Base-by-base conservation (phyloP, 352 stramenopile genomes). In the Phytophthora pini region DNA sequence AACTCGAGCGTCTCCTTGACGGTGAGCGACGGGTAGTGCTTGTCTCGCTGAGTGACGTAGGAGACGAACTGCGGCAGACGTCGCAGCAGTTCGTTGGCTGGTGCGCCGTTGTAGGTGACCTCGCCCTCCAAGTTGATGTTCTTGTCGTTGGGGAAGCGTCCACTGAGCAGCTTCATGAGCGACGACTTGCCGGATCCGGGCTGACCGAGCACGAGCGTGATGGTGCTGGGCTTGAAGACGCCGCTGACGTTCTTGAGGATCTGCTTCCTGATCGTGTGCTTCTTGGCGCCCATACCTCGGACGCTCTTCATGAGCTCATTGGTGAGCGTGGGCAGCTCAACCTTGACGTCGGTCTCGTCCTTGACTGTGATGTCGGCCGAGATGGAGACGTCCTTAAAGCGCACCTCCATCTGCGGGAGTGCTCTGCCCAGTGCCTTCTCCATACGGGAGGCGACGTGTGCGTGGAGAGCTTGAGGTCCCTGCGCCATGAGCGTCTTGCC, bases 1-100 rank as follows among this genome's bases (percentile, higher is more conserved):
- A 83, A 83, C 34, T 77, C 68, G 13, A 87, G 68, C 44, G 79
- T 85, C 56, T 87, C 79, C 59, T 87, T 82, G 13, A 87, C 77
- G 0, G 75, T 89, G 9, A 88, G 32, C 4, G 68, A 62, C 6
- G 79, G 74, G 31, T 73, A 82, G 49, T 82, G 73, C 39, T 74
- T 64, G 60, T 84, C 71, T 36, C 61, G 62, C 46, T 84, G 76
- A 0, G 20, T 65, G n/a, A 83, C 67, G 31, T 81, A 81, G 3
- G 72, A 76, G 31, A 72, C 66, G 22, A 80, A 74, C 56, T 84
- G 69, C 9, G 69, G 72, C 15, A 84, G 29, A 22, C 48, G 46
- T 27, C 17, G 15, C 3, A 5, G 22, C 34, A 72, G 6, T 5
- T 71, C 47, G 22, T 56, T 50, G 13, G 31, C 45, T 1, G 34